These are phyloP conservation scores for Boletus tomentosulus DNA, from an alignment of 768 basidiomycete genomes.

Conservation along the genomic window DNA sequence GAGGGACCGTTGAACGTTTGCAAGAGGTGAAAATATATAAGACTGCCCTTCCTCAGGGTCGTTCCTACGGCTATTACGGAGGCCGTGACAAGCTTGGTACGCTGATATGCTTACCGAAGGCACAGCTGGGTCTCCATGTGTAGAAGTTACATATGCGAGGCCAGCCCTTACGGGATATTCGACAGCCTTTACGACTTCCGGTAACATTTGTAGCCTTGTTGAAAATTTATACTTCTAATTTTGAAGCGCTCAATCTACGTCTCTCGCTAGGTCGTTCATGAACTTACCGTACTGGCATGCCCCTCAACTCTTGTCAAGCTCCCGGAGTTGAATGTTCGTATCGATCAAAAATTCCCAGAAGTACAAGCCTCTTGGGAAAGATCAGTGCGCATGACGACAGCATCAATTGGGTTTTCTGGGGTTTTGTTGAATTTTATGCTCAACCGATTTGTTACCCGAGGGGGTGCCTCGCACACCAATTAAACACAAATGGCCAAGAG, in stretches of 20 bases:
- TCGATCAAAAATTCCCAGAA: neutral
- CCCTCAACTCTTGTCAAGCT: neutral
- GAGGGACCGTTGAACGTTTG: neutral
- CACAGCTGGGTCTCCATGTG: neutral
- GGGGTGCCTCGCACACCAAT: neutral
- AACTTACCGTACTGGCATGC: neutral
- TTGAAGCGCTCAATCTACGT: neutral
- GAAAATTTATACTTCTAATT: neutral
- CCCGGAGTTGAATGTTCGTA: neutral
- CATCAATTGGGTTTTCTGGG: neutral
- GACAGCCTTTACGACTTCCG: neutral
- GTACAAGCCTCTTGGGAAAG: neutral
- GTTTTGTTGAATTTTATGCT: neutral
- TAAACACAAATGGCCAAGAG: neutral
- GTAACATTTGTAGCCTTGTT: neutral
- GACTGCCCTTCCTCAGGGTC: slow-evolving; percentile 10
- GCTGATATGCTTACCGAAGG: neutral
- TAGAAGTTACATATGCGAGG: neutral
- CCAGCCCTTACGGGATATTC: neutral
- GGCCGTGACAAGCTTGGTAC: neutral
- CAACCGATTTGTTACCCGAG: neutral
- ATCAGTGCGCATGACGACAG: neutral
- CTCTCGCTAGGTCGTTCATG: neutral
- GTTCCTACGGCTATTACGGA: slow-evolving; percentile 11
- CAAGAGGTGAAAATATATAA: slow-evolving; percentile 5